Evolutionary conservation across 306 rosid genomes (phyloP), one percentile per base, ranked within the genome.

Genomic region (Fragaria ananassa): DNA sequence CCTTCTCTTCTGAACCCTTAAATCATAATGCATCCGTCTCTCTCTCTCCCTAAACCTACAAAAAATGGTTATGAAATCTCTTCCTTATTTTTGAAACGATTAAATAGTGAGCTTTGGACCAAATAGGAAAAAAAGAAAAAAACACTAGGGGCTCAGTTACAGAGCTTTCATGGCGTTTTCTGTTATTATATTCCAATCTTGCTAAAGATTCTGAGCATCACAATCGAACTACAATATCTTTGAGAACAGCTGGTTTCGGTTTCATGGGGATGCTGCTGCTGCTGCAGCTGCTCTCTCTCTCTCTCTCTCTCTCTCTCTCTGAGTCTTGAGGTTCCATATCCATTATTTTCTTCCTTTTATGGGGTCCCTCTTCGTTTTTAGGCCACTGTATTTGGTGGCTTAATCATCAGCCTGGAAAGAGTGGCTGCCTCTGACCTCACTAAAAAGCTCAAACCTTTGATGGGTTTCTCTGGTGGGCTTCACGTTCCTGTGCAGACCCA

Each of bases 341-440:
- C 67, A 51, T 42, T 4, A 29, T 73, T 35, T 69, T 67, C 67
- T 44, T 42, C 1, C 41, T 73, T 25, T 69, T 67, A 65, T 77
- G 77, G 88, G 88, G 88, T 71, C 85, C 87, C 83, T 49, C 64
- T 53, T 67, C 74, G 23, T 80, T 53, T 75, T 73, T 70, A 63
- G n/a, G 67, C 21, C 79, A 63, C 84, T 54, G 82, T 72, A 74
- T 54, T 63, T 77, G 87, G 80, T 85, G 80, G 83, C 88, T 83
- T 84, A 82, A 79, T 79, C 77, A 75, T 75, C 91, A 82, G 87
- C 85, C 91, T 87, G 91, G 85, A 87, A 87, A 87, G 84, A 74
- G 68, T 77, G 61, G 54, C 62, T 15, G 70, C 64, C 53, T 74
- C 67, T 68, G 68, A 37, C 80, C 65, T 67, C 81, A 78, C 81